Evolutionary conservation across 345 rosid species (phyloP), one percentile per base, ranked within the genome.

Genomic region (Carallia brachiata): DNA sequence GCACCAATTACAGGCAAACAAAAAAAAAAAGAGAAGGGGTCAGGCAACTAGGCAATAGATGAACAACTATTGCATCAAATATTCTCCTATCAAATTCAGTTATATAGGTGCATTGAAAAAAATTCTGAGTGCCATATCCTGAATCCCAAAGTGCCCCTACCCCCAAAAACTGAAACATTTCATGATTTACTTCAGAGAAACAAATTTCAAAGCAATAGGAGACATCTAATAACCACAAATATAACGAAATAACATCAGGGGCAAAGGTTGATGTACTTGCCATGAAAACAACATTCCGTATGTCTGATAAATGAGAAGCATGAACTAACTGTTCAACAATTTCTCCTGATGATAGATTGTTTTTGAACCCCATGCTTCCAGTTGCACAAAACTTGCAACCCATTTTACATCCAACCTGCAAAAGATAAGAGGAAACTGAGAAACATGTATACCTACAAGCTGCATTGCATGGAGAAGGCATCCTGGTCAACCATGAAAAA

Each of bases 401-500:
- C 99, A 92, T 95, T 81, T 95, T 95, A 83, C 99, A 95, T 65
- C 99, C 99, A 82, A 95, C 99, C 99, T 95, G 71, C 36, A 23
- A 63, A 15, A 69, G 16, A 63, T 52, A 17, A 50, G 4, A 57
- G 47, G 39, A 48, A 31, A 30, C 44, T 61, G 9, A 60, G 54
- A 36, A 23, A 47, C 54, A 17, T 37, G 55, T 39, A 23, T 27
- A 19, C 47, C 27, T 7, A 9, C 7, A 59, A 15, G 12, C 28
- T 28, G 28, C 12, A 68, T n/a, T 57, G 0, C 6, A 17, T 36
- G 31, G 6, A 56, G 28, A 15, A 56, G 5, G 31, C 13, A 9
- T 27, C 60, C 6, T 27, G 34, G 34, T 9, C 34, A 56, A 27
- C 6, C 10, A 18, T 12, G 7, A 52, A 27, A 18, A 37, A 40